Evolutionary conservation across 2,329 filamentous ascomycete genomes (phyloP).

Genomic region (Aspergillus floridensis): DNA sequence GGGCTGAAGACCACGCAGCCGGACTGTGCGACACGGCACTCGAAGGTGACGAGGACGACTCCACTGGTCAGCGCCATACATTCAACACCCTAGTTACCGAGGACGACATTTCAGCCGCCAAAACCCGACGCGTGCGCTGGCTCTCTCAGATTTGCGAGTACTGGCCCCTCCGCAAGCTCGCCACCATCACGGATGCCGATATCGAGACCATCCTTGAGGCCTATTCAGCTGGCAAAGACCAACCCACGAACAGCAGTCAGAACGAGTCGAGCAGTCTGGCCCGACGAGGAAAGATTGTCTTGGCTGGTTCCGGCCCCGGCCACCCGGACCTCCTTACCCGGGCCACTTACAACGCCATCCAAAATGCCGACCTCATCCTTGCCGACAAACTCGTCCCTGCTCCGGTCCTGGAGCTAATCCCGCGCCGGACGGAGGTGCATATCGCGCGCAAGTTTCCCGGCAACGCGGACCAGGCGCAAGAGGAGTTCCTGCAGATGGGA

Average conservation of each 20-base stretch:
- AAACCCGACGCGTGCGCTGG: conserved; percentile 85
- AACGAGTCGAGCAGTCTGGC: conserved; percentile 6
- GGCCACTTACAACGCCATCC: conserved; percentile 49
- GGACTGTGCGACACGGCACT: conserved; percentile 45
- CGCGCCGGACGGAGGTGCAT: conserved; percentile 80
- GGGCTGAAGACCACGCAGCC: conserved; percentile 66
- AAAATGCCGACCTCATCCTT: conserved; percentile 48
- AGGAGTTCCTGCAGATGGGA: conserved; percentile 79
- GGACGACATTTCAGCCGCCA: conserved; percentile 69
- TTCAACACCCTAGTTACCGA: conserved; percentile 82
- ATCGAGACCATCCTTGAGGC: conserved; percentile 72
- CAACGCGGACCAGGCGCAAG: conserved; percentile 89
- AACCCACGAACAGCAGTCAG: conserved; percentile 14
- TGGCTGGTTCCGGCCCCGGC: conserved; percentile 89
- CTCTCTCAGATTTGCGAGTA: conserved; percentile 96
- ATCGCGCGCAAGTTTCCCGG: conserved; percentile 98
- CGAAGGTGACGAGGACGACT: conserved; percentile 50
- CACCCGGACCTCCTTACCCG: conserved; percentile 88
- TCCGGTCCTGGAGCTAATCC: conserved; percentile 82
- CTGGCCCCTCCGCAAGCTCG: conserved; percentile 84
- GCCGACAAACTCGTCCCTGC: conserved; percentile 63
- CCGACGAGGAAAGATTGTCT: conserved; percentile 62
- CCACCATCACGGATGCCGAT: conserved; percentile 74
- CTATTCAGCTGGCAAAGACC: conserved; percentile 51
- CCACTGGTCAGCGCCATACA: conserved; percentile 62